Evolutionary conservation across 768 basidiomycete genomes (phyloP), one percentile per base, ranked within the genome.

Genomic region (Melanogaster broomeanus): DNA sequence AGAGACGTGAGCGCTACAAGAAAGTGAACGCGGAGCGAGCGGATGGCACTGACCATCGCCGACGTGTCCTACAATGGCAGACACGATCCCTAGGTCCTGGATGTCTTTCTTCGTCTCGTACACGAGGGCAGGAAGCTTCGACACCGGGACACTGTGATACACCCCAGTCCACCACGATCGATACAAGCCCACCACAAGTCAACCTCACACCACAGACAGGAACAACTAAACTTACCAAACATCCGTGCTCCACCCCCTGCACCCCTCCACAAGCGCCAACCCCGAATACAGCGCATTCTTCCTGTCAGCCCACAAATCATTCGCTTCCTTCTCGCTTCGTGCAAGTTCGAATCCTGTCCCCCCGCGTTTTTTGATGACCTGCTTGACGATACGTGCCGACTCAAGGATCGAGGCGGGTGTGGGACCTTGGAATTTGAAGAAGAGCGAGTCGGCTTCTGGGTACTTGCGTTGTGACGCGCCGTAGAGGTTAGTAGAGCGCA

Each of bases 381-480:
- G 69, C 56, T 82, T 73, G 22, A 87, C 83, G 15, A 85, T 74
- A 6, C 72, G 70, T 0, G 85, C 81, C 0, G 84, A 83, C 56
- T 88, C 87, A 2, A 72, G 64, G n/a, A 91, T 69, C 3, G 84
- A 77, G 2, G 76, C 70, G 1, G 74, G 71, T 1, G 84, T 79
- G 9, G 84, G 78, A 11, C 89, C 89, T 60, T 92, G 89, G 66
- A 96, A 84, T 66, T 93, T 92, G 79, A 96, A 88, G 73, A 93
- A 91, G 11, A 96, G 75, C 19, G 80, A 83, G 63, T 92, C 89
- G 24, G 72, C 74, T 47, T 79, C 82, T 1, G 80, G 79, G 69
- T 84, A 91, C 53, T 77, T 77, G 35, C 74, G 77, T 33, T 66
- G 65, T 25, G 80, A 84, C 55, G 71, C 75, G 58, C 81, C 82